Evolutionary conservation across 805 yeast species (phyloP), one percentile per base, ranked within the genome.

Genomic region (Peterozyma xylosa): DNA sequence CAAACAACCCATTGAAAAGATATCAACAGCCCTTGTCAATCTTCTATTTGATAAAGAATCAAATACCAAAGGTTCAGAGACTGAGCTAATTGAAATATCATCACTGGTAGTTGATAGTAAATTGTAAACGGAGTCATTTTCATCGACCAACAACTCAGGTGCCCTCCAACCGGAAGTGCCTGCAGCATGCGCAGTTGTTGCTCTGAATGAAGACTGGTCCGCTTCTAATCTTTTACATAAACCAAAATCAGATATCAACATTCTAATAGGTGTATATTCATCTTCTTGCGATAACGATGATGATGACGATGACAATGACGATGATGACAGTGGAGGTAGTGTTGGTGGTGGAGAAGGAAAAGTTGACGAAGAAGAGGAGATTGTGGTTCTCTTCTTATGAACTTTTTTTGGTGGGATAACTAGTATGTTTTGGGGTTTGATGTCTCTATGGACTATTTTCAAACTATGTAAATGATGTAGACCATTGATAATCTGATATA

Each of bases 81-180:
- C 27, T 17, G 38, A 18, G 21, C 21, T 11, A 7, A 17, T n/a
- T 9, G 29, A 33, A 13, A 18, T 15, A 16, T 35, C 30, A 9
- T 27, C 40, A 11, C 15, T 34, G 35, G 17, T n/a, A 11, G 15
- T 34, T 38, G 13, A 61, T 52, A 18, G 51, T 49, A 30, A 58
- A 39, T 16, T 66, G 56, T 21, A 67, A 55, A 38, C 64, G 3
- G 53, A 43, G 29, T 65, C 60, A 10, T 52, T 42, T 17, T 60
- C 70, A 37, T 71, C 76, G 18, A 74, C 59, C 33, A 87, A 63
- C 32, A 87, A 61, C 55, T 93, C 99, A 0, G 99, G 99, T 0
- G 99, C 98, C 53, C 97, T 75, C 99, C 99, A 93, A 3, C 99
- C 99, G 3, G 93, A 78, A 0, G 99, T 93, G 2, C 99, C 99